Conservation (phyloP, 352 stramenopile species). For the Globisporangium cystogenes region DNA sequence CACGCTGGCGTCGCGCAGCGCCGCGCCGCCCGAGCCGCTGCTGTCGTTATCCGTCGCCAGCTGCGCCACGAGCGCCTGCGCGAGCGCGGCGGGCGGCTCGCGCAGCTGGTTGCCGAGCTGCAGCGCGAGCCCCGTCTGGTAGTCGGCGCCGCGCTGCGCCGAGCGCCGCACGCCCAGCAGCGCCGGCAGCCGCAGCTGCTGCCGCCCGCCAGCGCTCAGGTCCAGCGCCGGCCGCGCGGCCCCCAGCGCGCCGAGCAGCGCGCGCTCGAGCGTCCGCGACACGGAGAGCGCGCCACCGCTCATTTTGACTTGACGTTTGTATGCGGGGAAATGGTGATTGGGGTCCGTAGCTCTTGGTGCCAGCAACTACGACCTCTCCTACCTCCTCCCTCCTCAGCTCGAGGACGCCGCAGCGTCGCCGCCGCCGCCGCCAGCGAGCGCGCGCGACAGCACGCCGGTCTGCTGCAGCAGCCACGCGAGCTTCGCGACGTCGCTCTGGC, state of each 20-base stretch:
- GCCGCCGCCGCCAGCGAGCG: conserved; percentile 11
- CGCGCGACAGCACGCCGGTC: conserved; percentile 38
- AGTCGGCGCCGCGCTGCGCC: conserved; percentile 55
- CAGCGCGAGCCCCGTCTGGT: conserved; percentile 69
- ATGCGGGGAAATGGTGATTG: background rate
- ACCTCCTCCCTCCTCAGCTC: background rate
- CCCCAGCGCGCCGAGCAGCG: conserved; percentile 34
- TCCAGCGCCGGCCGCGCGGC: conserved; percentile 26
- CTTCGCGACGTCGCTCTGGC: conserved; percentile 59
- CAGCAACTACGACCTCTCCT: no score
- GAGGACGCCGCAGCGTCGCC: background rate
- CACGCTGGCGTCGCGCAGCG: conserved; percentile 41
- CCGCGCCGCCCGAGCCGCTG: background rate
- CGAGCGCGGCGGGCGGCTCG: conserved; percentile 33
- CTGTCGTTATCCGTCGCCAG: background rate
- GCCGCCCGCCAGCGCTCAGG: conserved; percentile 6
- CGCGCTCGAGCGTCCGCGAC: conserved; percentile 37
- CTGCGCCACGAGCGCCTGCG: conserved; percentile 25
- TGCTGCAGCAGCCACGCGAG: conserved; percentile 73
- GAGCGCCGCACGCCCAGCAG: conserved; percentile 63
- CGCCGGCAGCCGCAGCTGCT: conserved; percentile 20
- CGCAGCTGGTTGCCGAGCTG: conserved; percentile 42
- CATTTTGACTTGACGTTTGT: background rate
- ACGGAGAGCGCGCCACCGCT: conserved; percentile 36
- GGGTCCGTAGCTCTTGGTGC: background rate